Evolutionary conservation across 192 early-diverging fungal species (phyloP).

Genomic region (Gamsiella multidivaricata): DNA sequence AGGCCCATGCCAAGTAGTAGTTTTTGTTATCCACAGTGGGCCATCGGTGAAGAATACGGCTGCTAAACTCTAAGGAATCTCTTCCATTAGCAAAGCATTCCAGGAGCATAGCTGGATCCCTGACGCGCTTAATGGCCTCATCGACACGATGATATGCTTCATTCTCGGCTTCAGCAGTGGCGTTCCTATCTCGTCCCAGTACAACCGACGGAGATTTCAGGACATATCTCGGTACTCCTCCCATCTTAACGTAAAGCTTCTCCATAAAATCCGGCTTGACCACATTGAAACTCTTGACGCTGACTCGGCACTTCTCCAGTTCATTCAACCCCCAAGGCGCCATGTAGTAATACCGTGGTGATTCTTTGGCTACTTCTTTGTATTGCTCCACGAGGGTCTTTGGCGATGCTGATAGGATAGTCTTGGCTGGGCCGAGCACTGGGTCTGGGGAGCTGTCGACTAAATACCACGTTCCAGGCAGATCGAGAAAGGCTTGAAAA

Average conservation of each 20-base stretch:
- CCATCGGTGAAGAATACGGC: slow-evolving; percentile 6
- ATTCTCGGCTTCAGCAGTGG: neutral
- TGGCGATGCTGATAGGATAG: slow-evolving; percentile 21
- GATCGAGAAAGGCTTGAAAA: slow-evolving; percentile 18
- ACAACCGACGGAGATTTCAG: neutral
- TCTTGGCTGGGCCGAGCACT: slow-evolving; percentile 16
- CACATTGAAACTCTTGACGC: neutral
- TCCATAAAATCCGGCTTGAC: slow-evolving; percentile 6
- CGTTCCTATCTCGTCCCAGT: neutral
- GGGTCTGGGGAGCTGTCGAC: slow-evolving; percentile 9
- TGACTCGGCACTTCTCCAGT: slow-evolving; percentile 1
- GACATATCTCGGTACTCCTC: slow-evolving; percentile 32
- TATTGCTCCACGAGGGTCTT: slow-evolving; percentile 8
- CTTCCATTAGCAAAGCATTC: neutral
- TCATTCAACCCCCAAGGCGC: slow-evolving; percentile 9
- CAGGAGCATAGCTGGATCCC: neutral
- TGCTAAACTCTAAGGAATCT: neutral
- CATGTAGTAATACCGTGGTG: slow-evolving; percentile 20
- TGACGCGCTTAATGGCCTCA: neutral
- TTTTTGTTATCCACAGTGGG: neutral
- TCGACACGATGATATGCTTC: slow-evolving; percentile 6
- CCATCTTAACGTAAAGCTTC: slow-evolving; percentile 12
- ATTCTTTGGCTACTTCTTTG: slow-evolving; percentile 11
- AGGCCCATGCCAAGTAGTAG: neutral
- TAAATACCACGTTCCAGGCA: slow-evolving; percentile 10